These are phyloP conservation scores for Rhizopogon rudus DNA, from an alignment of 768 basidiomycete genomes.

Conservation along the genomic window DNA sequence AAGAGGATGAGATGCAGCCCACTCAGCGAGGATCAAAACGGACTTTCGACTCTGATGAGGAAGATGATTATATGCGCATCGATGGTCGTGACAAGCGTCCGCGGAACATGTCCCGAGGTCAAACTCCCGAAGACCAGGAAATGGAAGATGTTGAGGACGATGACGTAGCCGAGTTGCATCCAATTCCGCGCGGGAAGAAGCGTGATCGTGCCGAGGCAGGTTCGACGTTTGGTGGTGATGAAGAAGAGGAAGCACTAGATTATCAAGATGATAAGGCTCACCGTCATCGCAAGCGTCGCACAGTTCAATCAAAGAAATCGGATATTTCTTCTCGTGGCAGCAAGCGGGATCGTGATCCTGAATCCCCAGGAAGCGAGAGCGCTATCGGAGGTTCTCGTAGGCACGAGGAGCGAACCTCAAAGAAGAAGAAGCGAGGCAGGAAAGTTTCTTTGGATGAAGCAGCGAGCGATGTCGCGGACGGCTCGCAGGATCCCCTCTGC, in stretches of 20 bases:
- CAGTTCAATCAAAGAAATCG: constrained; percentile 48
- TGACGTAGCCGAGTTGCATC: constrained; percentile 33
- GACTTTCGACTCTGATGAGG: constrained; percentile 37
- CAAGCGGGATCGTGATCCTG: constrained; percentile 62
- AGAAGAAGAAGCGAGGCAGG: constrained; percentile 55
- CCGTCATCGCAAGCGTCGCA: constrained; percentile 53
- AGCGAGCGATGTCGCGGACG: constrained; percentile 37
- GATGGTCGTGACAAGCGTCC: constrained; percentile 48
- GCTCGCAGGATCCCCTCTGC: constrained; percentile 47
- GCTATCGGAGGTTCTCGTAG: constrained; percentile 11
- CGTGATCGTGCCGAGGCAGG: constrained; percentile 72
- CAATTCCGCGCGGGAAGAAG: constrained; percentile 54
- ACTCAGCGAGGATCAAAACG: constrained; percentile 47
- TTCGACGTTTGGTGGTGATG: constrained; percentile 63
- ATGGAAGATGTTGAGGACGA: constrained; percentile 39
- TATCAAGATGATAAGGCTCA: constrained; percentile 36
- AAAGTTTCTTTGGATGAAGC: constrained; percentile 33
- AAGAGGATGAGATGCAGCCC: constrained; percentile 10
- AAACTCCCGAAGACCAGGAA: constrained; percentile 28
- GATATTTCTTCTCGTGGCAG: constrained; percentile 46
- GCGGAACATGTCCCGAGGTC: constrained; percentile 47
- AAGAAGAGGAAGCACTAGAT: constrained; percentile 32
- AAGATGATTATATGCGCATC: constrained; percentile 32
- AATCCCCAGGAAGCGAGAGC: constrained; percentile 34
- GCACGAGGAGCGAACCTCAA: constrained; percentile 6